These are phyloP conservation scores for Ogataea nakhonphanomensis DNA, from an alignment of 805 yeast genomes.

Conservation along the genomic window DNA sequence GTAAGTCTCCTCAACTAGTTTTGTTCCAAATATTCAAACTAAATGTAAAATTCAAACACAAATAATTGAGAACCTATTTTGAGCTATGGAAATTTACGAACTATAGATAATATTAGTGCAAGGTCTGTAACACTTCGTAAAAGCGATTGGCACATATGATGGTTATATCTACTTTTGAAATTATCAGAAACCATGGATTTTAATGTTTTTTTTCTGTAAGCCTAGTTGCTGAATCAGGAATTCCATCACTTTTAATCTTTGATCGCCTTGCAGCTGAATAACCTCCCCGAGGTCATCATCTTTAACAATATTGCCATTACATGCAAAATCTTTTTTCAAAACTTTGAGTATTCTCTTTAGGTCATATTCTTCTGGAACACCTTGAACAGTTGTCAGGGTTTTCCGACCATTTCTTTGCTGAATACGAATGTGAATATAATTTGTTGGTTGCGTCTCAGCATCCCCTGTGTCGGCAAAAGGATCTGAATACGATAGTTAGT, in stretches of 20 bases:
- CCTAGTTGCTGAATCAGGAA: slow-evolving; percentile 83
- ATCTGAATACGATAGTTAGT: slow-evolving; percentile 40
- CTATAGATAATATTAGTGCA: no score
- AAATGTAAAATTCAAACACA: no score
- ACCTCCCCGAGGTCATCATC: slow-evolving; percentile 96
- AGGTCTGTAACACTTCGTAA: no score
- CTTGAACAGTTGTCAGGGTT: slow-evolving; percentile 97
- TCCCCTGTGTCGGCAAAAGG: slow-evolving; percentile 99
- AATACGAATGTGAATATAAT: slow-evolving; percentile 96
- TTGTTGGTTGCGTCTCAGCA: slow-evolving; percentile 94
- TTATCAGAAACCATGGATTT: slow-evolving; percentile 90
- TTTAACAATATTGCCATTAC: slow-evolving; percentile 97
- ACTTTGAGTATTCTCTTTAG: slow-evolving; percentile 90
- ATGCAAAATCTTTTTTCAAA: slow-evolving; percentile 95
- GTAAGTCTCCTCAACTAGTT: no score
- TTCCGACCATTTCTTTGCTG: slow-evolving; percentile 99
- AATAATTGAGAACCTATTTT: no score
- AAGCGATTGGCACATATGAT: no score
- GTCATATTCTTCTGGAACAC: slow-evolving; percentile 93
- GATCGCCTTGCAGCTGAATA: slow-evolving; percentile 98
- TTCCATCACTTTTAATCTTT: slow-evolving; percentile 93
- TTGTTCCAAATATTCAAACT: no score
- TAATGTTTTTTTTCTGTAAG: slow-evolving; percentile 92
- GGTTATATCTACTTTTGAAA: not conserved
- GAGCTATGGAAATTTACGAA: no score